Percentiles rank a stretch among this genome's conserved stretches.
Evolutionary conservation across 495 filamentous ascomycete genomes (phyloP).

Genomic region (Podospora appendiculata): DNA sequence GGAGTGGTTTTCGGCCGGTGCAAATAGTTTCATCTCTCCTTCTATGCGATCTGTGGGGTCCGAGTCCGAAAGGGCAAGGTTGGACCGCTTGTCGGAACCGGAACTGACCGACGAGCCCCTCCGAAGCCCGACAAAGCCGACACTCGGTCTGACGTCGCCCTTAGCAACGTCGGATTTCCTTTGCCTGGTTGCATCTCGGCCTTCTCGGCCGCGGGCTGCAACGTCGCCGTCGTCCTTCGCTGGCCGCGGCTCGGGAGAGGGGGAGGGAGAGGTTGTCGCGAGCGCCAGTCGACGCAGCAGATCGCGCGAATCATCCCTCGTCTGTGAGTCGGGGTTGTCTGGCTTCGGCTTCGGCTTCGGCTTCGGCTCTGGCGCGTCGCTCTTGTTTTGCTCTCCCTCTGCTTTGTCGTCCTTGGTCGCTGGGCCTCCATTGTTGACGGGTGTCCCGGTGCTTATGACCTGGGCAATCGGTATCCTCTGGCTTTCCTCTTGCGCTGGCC

Average conservation of each 20-base stretch:
- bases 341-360: too few species aligned
- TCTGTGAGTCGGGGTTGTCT: background rate
- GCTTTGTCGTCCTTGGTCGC: background rate
- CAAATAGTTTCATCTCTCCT: constrained; percentile 46
- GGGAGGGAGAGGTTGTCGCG: constrained; percentile 49
- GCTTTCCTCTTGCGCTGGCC: background rate
- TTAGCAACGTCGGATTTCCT: constrained; percentile 16
- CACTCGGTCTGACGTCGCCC: constrained; percentile 23
- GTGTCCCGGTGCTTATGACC: background rate
- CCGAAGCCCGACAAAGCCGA: constrained; percentile 32
- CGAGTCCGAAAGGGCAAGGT: constrained; percentile 37
- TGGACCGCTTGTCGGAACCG: constrained; percentile 27
- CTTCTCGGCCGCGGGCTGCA: background rate
- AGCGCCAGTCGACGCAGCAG: constrained; percentile 57
- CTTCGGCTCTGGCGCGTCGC: constrained; percentile 1
- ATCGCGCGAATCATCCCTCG: constrained; percentile 53
- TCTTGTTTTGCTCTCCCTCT: background rate
- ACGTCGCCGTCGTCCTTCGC: background rate
- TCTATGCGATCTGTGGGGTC: constrained; percentile 50
- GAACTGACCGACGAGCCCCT: constrained; percentile 31
- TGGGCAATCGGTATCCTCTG: background rate
- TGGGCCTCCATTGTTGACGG: background rate
- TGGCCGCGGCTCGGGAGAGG: constrained; percentile 19
- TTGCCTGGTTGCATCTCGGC: constrained; percentile 4
- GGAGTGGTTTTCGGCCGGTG: constrained; percentile 44